These are phyloP conservation scores for Coemansia sp. DNA, from an alignment of 192 early-diverging fungal species.

Conservation along the genomic window DNA sequence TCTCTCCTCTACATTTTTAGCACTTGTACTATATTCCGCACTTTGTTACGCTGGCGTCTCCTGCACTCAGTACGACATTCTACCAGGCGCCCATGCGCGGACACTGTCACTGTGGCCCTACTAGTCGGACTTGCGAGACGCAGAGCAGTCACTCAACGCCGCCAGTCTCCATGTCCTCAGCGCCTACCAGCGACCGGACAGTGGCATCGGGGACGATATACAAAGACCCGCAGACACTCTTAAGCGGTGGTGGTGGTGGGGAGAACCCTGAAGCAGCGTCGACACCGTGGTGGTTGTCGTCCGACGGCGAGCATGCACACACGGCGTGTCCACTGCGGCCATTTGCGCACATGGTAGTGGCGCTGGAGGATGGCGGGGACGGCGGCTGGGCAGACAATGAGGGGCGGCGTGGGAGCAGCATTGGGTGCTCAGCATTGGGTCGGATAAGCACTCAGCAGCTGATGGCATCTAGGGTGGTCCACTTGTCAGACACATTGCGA, in stretches of 20 bases:
- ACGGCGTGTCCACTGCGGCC: slow-evolving; percentile 50
- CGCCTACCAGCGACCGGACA: neutral
- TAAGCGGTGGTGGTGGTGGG: too few species aligned
- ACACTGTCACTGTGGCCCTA: neutral
- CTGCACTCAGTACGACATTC: slow-evolving; percentile 1
- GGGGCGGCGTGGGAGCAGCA: slow-evolving; percentile 2
- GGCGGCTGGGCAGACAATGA: slow-evolving; percentile 4
- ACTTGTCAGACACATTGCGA: slow-evolving; percentile 42
- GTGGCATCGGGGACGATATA: slow-evolving; percentile 6
- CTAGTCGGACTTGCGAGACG: neutral
- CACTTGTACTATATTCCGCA: neutral
- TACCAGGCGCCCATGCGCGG: neutral
- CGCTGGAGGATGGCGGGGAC: slow-evolving; percentile 11
- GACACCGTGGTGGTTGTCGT: slow-evolving; percentile 46
- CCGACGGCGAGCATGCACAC: slow-evolving; percentile 46
- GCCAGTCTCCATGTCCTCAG: neutral
- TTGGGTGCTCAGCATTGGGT: neutral
- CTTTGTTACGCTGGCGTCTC: slow-evolving; percentile 7
- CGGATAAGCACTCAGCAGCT: slow-evolving; percentile 16
- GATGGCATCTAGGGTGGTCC: slow-evolving; percentile 28
- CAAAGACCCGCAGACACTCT: slow-evolving; percentile 7
- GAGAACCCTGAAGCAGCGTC: neutral
- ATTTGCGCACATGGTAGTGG: slow-evolving; percentile 53
- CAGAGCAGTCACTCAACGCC: neutral
- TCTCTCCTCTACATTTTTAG: neutral